Percentiles rank a stretch among this genome's conserved stretches.
Conservation (phyloP, 2,329 filamentous ascomycete species). For the Claviceps humidiphila region DNA sequence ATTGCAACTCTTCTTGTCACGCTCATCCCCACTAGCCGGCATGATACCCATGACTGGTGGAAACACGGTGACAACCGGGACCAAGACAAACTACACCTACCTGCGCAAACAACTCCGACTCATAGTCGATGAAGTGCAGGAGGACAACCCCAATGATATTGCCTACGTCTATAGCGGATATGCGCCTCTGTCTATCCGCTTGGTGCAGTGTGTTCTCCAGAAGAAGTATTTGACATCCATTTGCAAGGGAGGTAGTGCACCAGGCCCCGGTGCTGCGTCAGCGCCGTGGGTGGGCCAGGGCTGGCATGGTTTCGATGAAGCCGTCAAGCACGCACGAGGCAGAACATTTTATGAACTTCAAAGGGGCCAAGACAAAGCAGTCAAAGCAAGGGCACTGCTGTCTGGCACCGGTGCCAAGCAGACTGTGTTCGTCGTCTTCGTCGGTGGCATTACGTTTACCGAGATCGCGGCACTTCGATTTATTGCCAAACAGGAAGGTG, state of each 20-base stretch:
- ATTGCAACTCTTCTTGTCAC: conserved; percentile 69
- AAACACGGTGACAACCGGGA: conserved; percentile 37
- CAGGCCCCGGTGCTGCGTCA: conserved; percentile 13
- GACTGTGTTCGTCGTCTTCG: conserved; percentile 88
- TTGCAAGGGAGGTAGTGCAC: conserved; percentile 44
- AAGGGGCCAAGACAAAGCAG: conserved; percentile 83
- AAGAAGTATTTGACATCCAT: conserved; percentile 70
- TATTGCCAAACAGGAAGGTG: conserved; percentile 66
- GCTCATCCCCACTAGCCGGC: conserved; percentile 63
- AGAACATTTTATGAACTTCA: conserved; percentile 86
- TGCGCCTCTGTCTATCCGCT: conserved; percentile 77
- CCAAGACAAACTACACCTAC: conserved; percentile 81
- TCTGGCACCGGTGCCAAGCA: conserved; percentile 69
- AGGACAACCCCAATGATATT: conserved; percentile 85
- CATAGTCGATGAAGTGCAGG: conserved; percentile 92
- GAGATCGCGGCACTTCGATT: conserved; percentile 92
- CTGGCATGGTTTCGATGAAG: conserved; percentile 89
- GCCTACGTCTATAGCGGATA: conserved; percentile 98
- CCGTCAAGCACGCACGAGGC: conserved; percentile 74
- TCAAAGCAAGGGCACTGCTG: conserved; percentile 72
- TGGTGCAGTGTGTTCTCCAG: conserved; percentile 86
- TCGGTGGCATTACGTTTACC: conserved; percentile 93
- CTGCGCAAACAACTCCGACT: conserved; percentile 75
- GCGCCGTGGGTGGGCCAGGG: conserved; percentile 55
- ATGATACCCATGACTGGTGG: conserved; percentile 61